Conservation (phyloP, 2,329 filamentous ascomycete genomes). For the Aaosphaeria arxii region DNA sequence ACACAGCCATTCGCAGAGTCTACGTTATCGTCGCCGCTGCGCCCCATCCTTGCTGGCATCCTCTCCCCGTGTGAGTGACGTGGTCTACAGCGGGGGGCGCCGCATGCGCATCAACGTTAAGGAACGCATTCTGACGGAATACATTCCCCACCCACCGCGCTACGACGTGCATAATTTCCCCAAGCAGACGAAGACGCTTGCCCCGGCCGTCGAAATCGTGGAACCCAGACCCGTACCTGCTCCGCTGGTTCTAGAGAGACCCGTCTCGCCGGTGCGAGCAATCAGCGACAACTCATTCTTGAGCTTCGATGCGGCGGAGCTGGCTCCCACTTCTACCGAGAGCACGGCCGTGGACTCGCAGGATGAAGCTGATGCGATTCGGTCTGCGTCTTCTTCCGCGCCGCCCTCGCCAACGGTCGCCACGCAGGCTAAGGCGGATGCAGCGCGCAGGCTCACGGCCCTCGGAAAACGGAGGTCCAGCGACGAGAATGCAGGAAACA, state of each 20-base stretch:
- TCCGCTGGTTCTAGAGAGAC: constrained; percentile 10
- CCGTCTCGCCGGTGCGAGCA: constrained; percentile 24
- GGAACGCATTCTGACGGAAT: constrained; percentile 41
- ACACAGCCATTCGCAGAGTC: constrained; percentile 33
- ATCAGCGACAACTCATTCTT: constrained; percentile 30
- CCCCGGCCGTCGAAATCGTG: background rate
- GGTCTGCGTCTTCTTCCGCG: constrained; percentile 17
- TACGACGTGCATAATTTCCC: constrained; percentile 42
- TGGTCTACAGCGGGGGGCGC: constrained; percentile 42
- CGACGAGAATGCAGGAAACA: constrained; percentile 17
- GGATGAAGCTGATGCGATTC: constrained; percentile 15
- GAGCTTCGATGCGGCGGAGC: constrained; percentile 25
- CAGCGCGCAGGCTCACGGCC: constrained; percentile 11
- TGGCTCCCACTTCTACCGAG: constrained; percentile 22
- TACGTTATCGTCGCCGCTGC: constrained; percentile 48
- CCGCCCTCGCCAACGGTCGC: constrained; percentile 24
- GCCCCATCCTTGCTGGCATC: constrained; percentile 44
- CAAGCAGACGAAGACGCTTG: constrained; percentile 6
- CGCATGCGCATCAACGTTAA: constrained; percentile 45
- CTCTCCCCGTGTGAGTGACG: constrained; percentile 44
- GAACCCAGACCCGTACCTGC: constrained; percentile 2
- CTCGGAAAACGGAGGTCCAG: constrained; percentile 20
- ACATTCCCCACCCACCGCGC: constrained; percentile 42
- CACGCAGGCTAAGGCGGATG: constrained; percentile 21
- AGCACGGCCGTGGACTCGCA: constrained; percentile 3